A percentile compares a stretch with the other conserved stretches of the same genome.
These are phyloP conservation scores for Thoreauomyces humboldtii DNA, from an alignment of 192 early-diverging fungal genomes.

Conservation along the genomic window DNA sequence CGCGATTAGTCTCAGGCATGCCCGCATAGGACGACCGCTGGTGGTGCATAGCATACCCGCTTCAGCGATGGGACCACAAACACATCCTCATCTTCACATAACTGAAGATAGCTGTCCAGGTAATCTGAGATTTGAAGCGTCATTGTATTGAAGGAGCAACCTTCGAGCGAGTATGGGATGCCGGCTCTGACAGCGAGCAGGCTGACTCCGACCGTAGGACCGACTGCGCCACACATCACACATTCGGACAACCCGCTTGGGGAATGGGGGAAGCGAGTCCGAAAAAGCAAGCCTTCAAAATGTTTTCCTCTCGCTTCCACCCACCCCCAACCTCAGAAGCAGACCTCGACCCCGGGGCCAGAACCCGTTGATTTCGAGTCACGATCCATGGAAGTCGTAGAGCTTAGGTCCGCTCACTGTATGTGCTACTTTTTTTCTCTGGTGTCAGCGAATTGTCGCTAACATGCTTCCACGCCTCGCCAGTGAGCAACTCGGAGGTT, in stretches of 20 bases:
- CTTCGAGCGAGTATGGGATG: background rate
- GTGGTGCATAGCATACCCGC: background rate
- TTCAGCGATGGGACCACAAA: constrained; percentile 17
- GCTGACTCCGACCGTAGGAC: background rate
- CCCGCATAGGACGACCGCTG: no score
- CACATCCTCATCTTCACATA: constrained; percentile 24
- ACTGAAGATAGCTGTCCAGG: constrained; percentile 27
- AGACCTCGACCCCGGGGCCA: no score
- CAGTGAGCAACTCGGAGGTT: constrained; percentile 30
- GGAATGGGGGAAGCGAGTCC: no score
- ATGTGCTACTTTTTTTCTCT: background rate
- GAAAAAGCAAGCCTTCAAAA: no score
- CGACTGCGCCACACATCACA: background rate
- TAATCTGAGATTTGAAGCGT: constrained; percentile 37
- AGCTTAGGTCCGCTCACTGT: constrained; percentile 23
- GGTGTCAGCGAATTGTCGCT: background rate
- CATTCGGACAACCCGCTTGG: no score
- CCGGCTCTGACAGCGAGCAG: background rate
- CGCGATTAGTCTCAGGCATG: no score
- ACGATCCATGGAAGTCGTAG: constrained; percentile 25
- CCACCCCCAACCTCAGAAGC: no score
- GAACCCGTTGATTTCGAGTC: no score
- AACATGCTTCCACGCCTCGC: background rate
- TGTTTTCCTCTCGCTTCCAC: no score
- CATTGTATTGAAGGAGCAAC: background rate